phyloP scores from a whole-genome alignment of 1,139 yeast genomes.

The Lodderomyces oxycetoniae region DNA sequence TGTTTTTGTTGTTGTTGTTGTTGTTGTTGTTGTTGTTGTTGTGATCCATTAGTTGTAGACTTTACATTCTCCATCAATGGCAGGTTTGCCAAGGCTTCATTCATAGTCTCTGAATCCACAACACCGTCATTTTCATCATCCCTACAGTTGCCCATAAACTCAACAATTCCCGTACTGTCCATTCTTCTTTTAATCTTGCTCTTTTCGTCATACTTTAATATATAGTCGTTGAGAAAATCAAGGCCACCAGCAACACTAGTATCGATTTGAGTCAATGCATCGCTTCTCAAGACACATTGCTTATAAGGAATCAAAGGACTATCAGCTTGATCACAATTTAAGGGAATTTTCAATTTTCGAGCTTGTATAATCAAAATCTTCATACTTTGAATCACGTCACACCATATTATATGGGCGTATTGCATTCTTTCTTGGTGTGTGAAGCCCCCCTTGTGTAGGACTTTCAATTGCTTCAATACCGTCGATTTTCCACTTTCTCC shows the following conservation, averaged over 20 bases:
- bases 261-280: constrained; percentile 59
- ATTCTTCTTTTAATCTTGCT: constrained; percentile 45
- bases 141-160: constrained; percentile 29
- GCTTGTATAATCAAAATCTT: constrained; percentile 73
- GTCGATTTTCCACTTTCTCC: constrained; percentile 98
- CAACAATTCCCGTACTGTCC: constrained; percentile 50
- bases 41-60: background rate
- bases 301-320: constrained; percentile 45
- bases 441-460: constrained; percentile 85
- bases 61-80: constrained; percentile 4
- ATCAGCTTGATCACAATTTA: constrained; percentile 56
- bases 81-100: constrained; percentile 11
- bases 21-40: background rate
- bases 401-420: constrained; percentile 91
- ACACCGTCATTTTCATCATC: constrained; percentile 12
- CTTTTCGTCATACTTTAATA: constrained; percentile 55
- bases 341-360: constrained; percentile 51
- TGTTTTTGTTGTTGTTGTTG: background rate
- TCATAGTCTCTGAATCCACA: constrained; percentile 14
- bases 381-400: constrained; percentile 87
- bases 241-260: constrained; percentile 68
- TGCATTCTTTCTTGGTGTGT: constrained; percentile 72
- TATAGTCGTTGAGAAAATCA: constrained; percentile 59
- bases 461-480: constrained; percentile 85
- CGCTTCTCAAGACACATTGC: constrained; percentile 48